These are phyloP conservation scores for Sclerotinia glacialis DNA, from an alignment of 2,329 filamentous ascomycete genomes.

Conservation along the genomic window DNA sequence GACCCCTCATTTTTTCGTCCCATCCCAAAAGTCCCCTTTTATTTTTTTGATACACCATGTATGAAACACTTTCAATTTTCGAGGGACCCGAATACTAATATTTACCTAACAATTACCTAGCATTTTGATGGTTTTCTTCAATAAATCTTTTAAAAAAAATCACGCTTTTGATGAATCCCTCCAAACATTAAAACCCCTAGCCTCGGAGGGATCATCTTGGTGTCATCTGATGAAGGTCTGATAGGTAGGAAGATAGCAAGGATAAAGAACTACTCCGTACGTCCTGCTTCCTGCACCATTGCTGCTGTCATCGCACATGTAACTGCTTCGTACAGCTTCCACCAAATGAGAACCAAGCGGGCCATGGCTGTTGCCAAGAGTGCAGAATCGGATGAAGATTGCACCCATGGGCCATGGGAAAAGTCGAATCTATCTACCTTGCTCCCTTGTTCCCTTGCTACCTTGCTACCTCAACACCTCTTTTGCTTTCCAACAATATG, in stretches of 20 bases:
- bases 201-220: constrained; percentile 14
- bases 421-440: constrained; percentile 13
- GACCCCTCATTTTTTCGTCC: neutral
- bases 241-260: constrained; percentile 18
- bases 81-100: constrained; percentile 14
- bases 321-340: constrained; percentile 19
- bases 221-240: constrained; percentile 19
- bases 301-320: constrained; percentile 18
- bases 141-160: neutral
- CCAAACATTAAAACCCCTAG: neutral
- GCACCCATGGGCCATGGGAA: constrained; percentile 16
- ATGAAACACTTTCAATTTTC: constrained; percentile 4
- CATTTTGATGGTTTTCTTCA: neutral
- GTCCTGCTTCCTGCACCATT: constrained; percentile 12
- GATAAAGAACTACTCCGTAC: constrained; percentile 1
- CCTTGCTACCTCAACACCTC: constrained; percentile 2
- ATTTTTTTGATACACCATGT: neutral
- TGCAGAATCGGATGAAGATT: constrained; percentile 24
- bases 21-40: neutral
- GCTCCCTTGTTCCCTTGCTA: too few species aligned
- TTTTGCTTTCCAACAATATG: constrained; percentile 17
- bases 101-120: neutral
- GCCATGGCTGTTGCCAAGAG: constrained; percentile 20
- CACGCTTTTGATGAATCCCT: constrained; percentile 1
- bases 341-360: constrained; percentile 22